Base-by-base conservation (phyloP, 163 green algal genomes). In the Chlorella variabilis region DNA sequence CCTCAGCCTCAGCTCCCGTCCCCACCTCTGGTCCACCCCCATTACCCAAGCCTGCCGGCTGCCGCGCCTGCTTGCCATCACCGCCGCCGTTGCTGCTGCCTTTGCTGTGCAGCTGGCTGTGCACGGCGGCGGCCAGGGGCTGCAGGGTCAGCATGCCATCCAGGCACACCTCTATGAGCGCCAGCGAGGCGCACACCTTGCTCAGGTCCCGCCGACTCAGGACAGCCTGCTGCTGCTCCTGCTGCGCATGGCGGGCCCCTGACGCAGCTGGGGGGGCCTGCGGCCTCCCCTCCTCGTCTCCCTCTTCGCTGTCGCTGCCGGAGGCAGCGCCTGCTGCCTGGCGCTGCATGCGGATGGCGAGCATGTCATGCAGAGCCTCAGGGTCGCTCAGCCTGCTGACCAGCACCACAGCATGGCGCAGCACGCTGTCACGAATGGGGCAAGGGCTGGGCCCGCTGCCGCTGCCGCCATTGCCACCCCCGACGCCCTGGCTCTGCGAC, bases 31-130 rank as follows among this genome's bases (percentile, higher is more conserved):
- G 6, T 42, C 29, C 62, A 41, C 6, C 13, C 29, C 34, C 66
- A 31, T 74, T 34, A 7, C 11, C 54, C 54, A 27, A 27, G 5
- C 54, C 27, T 4, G 38, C 65, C 38, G 3, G 23, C 65, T 58
- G 65, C 65, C 23, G 65, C 65, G 4, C 23, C 3, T 27, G 56
- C 36, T 15, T 39, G 41, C 56, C 4, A 42, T 36, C 42, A 62
- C 23, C 36, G 23, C 71, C 49, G 34, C 71, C 71, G 31, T 7
- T 75, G 65, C 77, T 83, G 36, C 36, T 82, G 76, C 63, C 62
- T 25, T 75, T 82, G 45, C 34, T 39, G 39, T 81, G 75, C 75
- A 81, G 59, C 75, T 71, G 75, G 18, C 54, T 17, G 29, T 81
- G 75, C 59, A 81, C 75, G 0, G 75, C 75, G 3, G 58, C 59